These are phyloP conservation scores for Neopestalotiopsis sp. DNA, from an alignment of 2,329 filamentous ascomycete genomes.

Conservation along the genomic window DNA sequence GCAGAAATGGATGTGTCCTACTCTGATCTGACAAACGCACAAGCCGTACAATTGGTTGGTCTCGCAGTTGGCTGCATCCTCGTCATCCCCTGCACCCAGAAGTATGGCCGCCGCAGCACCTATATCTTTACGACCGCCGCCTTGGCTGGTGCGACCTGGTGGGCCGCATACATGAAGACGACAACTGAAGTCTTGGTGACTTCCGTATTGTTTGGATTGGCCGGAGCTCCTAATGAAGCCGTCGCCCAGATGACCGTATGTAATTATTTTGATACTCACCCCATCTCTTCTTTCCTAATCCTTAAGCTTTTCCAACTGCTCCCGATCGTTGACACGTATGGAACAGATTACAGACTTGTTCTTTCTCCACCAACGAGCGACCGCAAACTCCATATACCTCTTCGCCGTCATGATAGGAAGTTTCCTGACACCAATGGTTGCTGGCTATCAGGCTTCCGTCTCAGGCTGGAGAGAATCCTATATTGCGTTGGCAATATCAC, in stretches of 20 bases:
- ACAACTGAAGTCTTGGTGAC: background rate
- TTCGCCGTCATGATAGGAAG: slow-evolving; percentile 40
- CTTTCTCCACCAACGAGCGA: slow-evolving; percentile 51
- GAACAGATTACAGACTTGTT: slow-evolving; percentile 52
- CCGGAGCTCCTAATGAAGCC: background rate
- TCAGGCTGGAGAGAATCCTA: slow-evolving; percentile 46
- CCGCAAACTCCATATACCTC: slow-evolving; percentile 52
- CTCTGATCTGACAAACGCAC: background rate
- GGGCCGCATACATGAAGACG: background rate
- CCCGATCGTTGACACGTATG: background rate
- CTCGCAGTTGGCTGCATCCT: background rate
- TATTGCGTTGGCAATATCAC: background rate
- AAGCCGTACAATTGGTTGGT: background rate
- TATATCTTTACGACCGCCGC: background rate
- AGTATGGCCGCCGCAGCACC: background rate
- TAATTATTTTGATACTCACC: background rate
- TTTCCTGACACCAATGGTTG: slow-evolving; percentile 43
- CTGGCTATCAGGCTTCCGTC: slow-evolving; percentile 39
- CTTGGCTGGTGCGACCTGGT: background rate
- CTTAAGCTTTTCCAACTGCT: background rate
- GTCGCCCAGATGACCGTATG: background rate
- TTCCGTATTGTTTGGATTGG: background rate
- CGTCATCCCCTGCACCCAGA: background rate
- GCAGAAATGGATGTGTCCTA: background rate
- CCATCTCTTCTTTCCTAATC: background rate